Evolutionary conservation across 2,329 filamentous ascomycete species (phyloP).

Genomic region (Cryoendolithus antarcticus): DNA sequence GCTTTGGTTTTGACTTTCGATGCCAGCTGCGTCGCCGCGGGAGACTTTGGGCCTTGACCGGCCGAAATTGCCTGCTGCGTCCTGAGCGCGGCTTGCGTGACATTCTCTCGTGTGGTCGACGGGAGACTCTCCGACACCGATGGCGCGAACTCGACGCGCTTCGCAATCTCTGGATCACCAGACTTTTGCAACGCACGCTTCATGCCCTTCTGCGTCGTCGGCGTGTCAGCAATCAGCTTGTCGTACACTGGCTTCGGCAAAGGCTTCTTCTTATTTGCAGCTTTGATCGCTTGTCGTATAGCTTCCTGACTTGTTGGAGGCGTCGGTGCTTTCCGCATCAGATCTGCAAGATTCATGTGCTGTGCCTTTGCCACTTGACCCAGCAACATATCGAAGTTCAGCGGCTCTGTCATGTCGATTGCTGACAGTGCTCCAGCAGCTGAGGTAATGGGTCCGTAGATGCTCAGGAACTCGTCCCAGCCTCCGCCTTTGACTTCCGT

Average conservation of each 20-base stretch:
- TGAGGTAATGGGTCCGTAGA: constrained; percentile 39
- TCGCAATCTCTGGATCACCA: constrained; percentile 13
- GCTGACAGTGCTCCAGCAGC: constrained; percentile 35
- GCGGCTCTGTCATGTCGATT: constrained; percentile 28
- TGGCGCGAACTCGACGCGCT: constrained; percentile 14
- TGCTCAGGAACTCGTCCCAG: constrained; percentile 40
- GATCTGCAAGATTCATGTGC: constrained; percentile 15
- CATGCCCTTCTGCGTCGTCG: constrained; percentile 19
- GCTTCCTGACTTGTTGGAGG: constrained; percentile 17
- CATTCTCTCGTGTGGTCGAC: constrained; percentile 12
- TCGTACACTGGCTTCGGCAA: constrained; percentile 18
- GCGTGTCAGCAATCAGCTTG: constrained; percentile 15
- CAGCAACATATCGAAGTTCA: constrained; percentile 24
- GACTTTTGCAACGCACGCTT: constrained; percentile 13
- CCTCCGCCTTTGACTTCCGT: constrained; percentile 38
- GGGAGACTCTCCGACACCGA: constrained; percentile 12
- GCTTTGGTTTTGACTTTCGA: constrained; percentile 16
- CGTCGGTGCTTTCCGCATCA: constrained; percentile 7
- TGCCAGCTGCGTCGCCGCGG: constrained; percentile 3
- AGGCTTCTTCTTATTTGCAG: constrained; percentile 18
- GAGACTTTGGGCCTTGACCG: neutral
- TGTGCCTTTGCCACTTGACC: constrained; percentile 23
- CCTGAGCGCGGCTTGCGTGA: constrained; percentile 8
- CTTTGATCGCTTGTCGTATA: constrained; percentile 19
- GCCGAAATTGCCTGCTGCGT: constrained; percentile 9